Evolutionary conservation across 495 filamentous ascomycete genomes (phyloP).

Genomic region (Podospora pseudocomata): DNA sequence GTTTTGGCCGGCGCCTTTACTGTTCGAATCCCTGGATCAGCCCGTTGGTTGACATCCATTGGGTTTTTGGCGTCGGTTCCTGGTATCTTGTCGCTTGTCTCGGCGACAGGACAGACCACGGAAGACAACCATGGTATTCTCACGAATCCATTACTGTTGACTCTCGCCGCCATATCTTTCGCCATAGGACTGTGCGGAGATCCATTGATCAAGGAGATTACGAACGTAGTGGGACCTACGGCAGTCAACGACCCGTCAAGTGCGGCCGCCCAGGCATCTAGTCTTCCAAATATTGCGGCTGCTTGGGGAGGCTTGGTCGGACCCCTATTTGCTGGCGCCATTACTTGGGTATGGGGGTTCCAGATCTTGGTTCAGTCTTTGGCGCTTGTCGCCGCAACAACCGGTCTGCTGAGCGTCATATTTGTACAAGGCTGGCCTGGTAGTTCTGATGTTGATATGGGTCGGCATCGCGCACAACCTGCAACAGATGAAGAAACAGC

Average conservation of each 20-base stretch:
- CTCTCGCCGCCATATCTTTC: conserved; percentile 24
- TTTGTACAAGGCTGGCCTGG: conserved; percentile 32
- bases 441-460: not conserved
- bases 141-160: conserved; percentile 4
- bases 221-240: not conserved
- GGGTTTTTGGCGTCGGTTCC: conserved; percentile 28
- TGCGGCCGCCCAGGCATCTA: conserved; percentile 17
- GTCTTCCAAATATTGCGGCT: conserved; percentile 21
- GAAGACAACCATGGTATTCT: conserved; percentile 8
- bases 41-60: conserved; percentile 20
- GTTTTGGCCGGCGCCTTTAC: conserved; percentile 20
- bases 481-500: conserved; percentile 27
- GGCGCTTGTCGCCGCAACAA: conserved; percentile 13
- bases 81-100: conserved; percentile 20
- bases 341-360: conserved; percentile 26
- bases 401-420: conserved; percentile 21
- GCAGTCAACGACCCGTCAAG: conserved; percentile 8
- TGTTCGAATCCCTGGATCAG: conserved; percentile 16
- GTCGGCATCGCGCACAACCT: not conserved
- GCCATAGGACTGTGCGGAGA: conserved; percentile 27
- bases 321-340: conserved; percentile 24
- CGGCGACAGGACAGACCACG: conserved; percentile 7
- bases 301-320: conserved; percentile 32
- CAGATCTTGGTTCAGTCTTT: conserved; percentile 21
- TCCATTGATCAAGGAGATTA: conserved; percentile 26